Conservation (phyloP, 2,329 filamentous ascomycete genomes). For the Aureobasidium sp. region DNA sequence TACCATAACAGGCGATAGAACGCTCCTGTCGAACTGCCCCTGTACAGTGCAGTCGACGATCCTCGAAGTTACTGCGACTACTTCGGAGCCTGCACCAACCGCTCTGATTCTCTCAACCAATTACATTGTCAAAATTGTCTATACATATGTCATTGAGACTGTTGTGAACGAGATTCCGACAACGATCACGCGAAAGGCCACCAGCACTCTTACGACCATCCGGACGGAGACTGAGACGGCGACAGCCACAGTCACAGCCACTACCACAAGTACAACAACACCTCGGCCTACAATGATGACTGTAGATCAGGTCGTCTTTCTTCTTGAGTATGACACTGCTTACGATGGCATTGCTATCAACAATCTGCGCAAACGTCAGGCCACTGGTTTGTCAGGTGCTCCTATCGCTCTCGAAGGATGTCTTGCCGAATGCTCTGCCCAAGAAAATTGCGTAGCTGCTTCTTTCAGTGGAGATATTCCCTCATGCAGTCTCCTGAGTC, state of each 20-base stretch:
- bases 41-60: constrained; percentile 1
- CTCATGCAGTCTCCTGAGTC: neutral
- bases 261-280: neutral
- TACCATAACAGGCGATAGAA: neutral
- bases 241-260: neutral
- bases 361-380: neutral
- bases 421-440: neutral
- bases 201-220: neutral
- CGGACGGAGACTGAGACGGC: neutral
- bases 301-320: neutral
- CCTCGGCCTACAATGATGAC: neutral
- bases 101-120: neutral
- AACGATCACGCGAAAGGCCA: neutral
- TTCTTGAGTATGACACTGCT: neutral
- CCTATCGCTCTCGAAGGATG: neutral
- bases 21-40: neutral
- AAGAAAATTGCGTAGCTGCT: neutral
- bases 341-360: neutral
- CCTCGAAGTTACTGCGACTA: neutral
- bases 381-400: neutral
- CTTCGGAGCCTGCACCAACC: neutral
- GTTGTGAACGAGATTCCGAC: neutral
- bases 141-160: neutral
- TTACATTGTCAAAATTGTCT: constrained; percentile 7
- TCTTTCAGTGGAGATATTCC: neutral